Conservation (phyloP, 768 basidiomycete species). For the Lactarius hatsudake region DNA sequence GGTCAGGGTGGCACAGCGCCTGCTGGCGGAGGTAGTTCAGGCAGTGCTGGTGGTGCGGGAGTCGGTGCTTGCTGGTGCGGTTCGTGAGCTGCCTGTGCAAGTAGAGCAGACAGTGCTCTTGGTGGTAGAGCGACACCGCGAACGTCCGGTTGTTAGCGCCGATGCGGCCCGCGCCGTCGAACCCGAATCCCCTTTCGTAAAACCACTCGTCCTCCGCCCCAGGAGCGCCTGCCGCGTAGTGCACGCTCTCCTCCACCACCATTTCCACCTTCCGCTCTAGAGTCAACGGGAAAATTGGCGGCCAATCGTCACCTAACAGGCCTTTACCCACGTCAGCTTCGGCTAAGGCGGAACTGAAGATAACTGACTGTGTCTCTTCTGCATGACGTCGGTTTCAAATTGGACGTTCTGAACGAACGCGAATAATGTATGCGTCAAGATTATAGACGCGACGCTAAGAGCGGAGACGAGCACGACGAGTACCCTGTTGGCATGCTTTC, state of each 20-base stretch:
- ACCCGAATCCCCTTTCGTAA: conserved; percentile 10
- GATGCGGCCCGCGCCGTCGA: conserved; percentile 7
- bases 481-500: not conserved
- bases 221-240: not conserved
- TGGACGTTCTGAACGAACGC: not conserved
- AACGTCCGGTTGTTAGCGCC: conserved; percentile 26
- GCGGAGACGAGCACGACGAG: conserved; percentile 3
- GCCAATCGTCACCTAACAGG: conserved; percentile 15
- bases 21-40: conserved; percentile 41
- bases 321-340: not conserved
- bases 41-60: conserved; percentile 39
- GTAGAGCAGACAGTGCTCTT: conserved; percentile 42
- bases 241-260: conserved; percentile 21
- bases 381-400: not conserved
- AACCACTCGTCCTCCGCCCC: not conserved
- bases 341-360: not conserved
- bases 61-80: conserved; percentile 27
- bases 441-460: conserved; percentile 8
- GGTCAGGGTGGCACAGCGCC: conserved; percentile 39
- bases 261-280: not conserved
- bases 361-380: conserved; percentile 11
- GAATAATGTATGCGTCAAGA: conserved; percentile 5
- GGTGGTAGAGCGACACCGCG: conserved; percentile 45
- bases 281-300: not conserved
- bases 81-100: conserved; percentile 34